Evolutionary conservation across 768 basidiomycete genomes (phyloP).

Genomic region (Cystobasidiopsis lactophilus): DNA sequence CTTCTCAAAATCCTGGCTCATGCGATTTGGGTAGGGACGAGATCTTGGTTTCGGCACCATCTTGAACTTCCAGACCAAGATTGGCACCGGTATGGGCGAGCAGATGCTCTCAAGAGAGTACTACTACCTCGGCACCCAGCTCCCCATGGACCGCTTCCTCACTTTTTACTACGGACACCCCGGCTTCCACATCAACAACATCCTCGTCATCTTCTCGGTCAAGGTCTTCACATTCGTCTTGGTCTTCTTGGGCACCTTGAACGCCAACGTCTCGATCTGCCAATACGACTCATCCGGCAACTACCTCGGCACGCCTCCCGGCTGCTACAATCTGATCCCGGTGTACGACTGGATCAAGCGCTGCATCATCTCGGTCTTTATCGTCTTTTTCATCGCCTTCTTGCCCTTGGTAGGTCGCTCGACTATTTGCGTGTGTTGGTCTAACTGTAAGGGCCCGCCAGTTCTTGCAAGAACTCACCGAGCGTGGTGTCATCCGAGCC

Average conservation of each 20-base stretch:
- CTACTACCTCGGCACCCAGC: conserved; percentile 92
- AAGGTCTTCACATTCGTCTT: conserved; percentile 86
- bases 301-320: conserved; percentile 52
- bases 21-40: conserved; percentile 40
- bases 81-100: conserved; percentile 99
- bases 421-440: too few species aligned
- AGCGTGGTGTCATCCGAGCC: conserved; percentile 80
- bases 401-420: conserved; percentile 28
- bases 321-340: conserved; percentile 84
- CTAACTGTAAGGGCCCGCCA: conserved; percentile 38
- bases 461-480: conserved; percentile 53
- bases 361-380: conserved; percentile 91
- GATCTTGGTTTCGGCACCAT: conserved; percentile 98
- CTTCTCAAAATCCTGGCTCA: conserved; percentile 44
- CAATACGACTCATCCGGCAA: conserved; percentile 48
- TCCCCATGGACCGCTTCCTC: conserved; percentile 93
- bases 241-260: conserved; percentile 84
- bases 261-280: conserved; percentile 58
- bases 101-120: conserved; percentile 98
- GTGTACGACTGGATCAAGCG: conserved; percentile 89
- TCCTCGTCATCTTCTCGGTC: conserved; percentile 89
- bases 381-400: conserved; percentile 51
- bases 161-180: conserved; percentile 99
- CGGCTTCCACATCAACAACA: conserved; percentile 99
- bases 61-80: conserved; percentile 98